Percentiles rank a stretch among this genome's conserved stretches.
Conservation (phyloP, 2,329 filamentous ascomycete genomes). For the Aspergillus udagawae region DNA sequence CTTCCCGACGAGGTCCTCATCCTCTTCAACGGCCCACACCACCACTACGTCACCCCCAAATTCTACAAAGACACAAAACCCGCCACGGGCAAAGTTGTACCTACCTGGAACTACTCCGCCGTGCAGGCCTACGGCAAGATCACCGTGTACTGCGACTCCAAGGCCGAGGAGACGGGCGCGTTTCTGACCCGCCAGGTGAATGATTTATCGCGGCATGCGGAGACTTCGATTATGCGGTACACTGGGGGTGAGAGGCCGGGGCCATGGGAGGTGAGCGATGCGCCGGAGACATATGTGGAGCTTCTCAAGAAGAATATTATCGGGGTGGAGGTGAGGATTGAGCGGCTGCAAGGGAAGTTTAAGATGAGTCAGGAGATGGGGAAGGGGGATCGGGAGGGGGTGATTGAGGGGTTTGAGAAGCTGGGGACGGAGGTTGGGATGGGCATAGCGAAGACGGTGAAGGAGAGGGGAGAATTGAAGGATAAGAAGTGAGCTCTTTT, state of each 20-base stretch:
- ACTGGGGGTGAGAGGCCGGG: constrained; percentile 47
- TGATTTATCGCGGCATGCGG: constrained; percentile 51
- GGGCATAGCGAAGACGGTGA: constrained; percentile 32
- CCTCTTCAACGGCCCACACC: constrained; percentile 55
- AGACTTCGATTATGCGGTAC: constrained; percentile 56
- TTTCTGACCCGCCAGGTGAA: constrained; percentile 53
- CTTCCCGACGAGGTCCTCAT: constrained; percentile 55
- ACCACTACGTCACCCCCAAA: constrained; percentile 66
- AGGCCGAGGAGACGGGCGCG: constrained; percentile 39
- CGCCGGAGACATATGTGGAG: constrained; percentile 55
- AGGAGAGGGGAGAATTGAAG: constrained; percentile 26
- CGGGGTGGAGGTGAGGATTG: constrained; percentile 57
- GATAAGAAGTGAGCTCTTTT: constrained; percentile 4
- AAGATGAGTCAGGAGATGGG: constrained; percentile 64
- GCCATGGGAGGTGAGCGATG: constrained; percentile 58
- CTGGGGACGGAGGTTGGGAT: constrained; percentile 39
- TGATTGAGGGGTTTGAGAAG: constrained; percentile 53
- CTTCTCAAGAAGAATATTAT: constrained; percentile 57
- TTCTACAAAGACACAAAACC: constrained; percentile 67
- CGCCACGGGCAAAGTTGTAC: constrained; percentile 60
- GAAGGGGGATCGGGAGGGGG: constrained; percentile 52
- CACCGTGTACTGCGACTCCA: constrained; percentile 51
- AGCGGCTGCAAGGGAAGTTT: constrained; percentile 56
- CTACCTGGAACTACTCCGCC: constrained; percentile 67
- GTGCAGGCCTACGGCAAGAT: constrained; percentile 61